Evolutionary conservation across 1,284 basidiomycete species (phyloP).

Genomic region (Heterobasidion parviporum): DNA sequence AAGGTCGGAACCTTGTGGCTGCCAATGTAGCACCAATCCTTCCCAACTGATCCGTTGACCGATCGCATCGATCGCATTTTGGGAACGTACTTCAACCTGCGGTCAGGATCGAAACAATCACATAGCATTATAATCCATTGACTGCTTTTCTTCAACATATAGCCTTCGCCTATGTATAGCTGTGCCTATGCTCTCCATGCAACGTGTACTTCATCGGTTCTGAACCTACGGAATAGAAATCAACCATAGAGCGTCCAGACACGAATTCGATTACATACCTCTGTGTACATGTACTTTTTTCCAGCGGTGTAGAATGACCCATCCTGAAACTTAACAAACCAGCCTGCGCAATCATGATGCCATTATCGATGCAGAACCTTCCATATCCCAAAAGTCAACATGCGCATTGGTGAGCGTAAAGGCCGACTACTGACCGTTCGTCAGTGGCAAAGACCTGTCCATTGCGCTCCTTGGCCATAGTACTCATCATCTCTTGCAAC

Average conservation of each 20-base stretch:
- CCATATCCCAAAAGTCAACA: conserved; percentile 1
- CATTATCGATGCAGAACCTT: conserved; percentile 99
- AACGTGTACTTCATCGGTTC: conserved; percentile 87
- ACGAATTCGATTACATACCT: conserved; percentile 35
- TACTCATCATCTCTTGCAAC: conserved; percentile 97
- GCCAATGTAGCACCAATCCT: conserved; percentile 31
- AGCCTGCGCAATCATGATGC: conserved; percentile 99
- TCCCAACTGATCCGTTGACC: neutral
- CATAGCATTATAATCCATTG: too few species aligned
- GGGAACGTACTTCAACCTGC: neutral
- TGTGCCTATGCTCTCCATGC: conserved; percentile 63
- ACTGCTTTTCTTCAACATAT: too few species aligned
- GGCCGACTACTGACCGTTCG: conserved; percentile 58
- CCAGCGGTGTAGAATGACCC: conserved; percentile 77
- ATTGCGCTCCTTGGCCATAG: conserved; percentile 88
- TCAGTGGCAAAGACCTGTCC: conserved; percentile 95
- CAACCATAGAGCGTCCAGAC: neutral
- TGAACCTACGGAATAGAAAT: conserved; percentile 47
- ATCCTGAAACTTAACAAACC: conserved; percentile 89
- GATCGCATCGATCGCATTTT: neutral
- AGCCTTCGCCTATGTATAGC: too few species aligned
- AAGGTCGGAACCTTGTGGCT: conserved; percentile 45
- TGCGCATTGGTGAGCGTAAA: conserved; percentile 2
- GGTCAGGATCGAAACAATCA: too few species aligned
- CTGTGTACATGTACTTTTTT: conserved; percentile 85